Evolutionary conservation across 495 filamentous ascomycete species (phyloP), one percentile per base, ranked within the genome.

Genomic region (Haplographium delicatum): DNA sequence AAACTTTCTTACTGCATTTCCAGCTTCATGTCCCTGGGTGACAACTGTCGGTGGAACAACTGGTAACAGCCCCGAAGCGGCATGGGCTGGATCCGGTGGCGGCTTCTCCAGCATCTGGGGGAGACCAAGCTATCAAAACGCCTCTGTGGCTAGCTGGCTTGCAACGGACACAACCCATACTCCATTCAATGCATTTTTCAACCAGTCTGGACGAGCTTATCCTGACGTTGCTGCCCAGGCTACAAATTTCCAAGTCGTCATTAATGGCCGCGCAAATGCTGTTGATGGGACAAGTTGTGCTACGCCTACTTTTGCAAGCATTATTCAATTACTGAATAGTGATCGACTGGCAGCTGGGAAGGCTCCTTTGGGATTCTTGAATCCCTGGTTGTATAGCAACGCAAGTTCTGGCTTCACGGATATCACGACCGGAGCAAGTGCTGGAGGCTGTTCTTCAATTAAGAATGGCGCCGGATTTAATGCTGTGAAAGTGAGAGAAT

Each of bases 1-100:
- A 25, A 45, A 31, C 11, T 59, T 59, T 30, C 51, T 47, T 4
- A 59, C 56, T 4, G 37, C 47, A 4, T 93, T 88, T 64, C 89
- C 88, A 0, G 84, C 83, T 0, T 73, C 77, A n/a, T 94, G 89
- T 55, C 89, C 89, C 0, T 93, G 81, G 59, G 82, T 93, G 4
- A 95, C 88, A 0, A 68, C 80, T 0, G 85, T 93, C 7, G 88
- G 88, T 10, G 86, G 58, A 15, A 88, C 84, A 0, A 66, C 69
- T n/a, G 68, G 73, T 15, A 69, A 74, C 1, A 60, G 80, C 5
- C 80, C 82, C 15, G 68, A 83, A 35, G 72, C 64, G 19, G 84
- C 75, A 10, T 72, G 80, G 28, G 59, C 53, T 20, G 84, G 79
- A 53, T 81, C 79, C 26, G 74, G 75, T 0, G 88, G 84, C 7